These are phyloP conservation scores for Asterella californica DNA, from an alignment of 225 moss, liverwort and hornwort genomes.

Conservation along the genomic window DNA sequence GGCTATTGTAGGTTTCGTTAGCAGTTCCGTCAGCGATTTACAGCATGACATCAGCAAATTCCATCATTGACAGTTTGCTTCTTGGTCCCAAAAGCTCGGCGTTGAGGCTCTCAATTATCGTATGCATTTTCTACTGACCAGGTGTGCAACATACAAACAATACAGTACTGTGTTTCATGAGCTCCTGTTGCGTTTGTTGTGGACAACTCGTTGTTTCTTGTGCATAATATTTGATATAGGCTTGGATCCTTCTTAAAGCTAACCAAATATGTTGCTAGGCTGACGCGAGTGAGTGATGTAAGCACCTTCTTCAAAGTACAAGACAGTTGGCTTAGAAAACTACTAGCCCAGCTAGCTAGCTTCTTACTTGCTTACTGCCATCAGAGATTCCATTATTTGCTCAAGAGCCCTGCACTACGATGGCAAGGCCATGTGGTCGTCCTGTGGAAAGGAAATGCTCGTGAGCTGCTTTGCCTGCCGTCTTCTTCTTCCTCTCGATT, in stretches of 20 bases:
- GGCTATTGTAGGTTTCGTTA: background rate
- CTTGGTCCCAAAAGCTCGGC: background rate
- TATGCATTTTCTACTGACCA: background rate
- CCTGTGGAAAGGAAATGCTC: background rate
- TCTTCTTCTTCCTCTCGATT: background rate
- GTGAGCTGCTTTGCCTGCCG: background rate
- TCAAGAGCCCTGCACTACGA: background rate
- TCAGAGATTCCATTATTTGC: background rate
- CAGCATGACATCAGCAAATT: background rate
- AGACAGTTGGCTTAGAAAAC: background rate
- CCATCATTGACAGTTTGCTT: background rate
- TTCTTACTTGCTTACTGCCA: background rate
- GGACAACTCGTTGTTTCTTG: conserved; percentile 1
- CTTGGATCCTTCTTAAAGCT: background rate
- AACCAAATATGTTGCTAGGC: background rate
- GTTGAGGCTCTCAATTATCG: background rate
- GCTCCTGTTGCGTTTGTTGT: conserved; percentile 7
- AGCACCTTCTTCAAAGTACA: background rate
- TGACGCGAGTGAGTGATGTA: background rate
- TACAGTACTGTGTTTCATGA: background rate
- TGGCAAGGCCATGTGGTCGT: background rate
- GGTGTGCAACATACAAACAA: background rate
- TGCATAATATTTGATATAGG: background rate
- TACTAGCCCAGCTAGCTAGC: background rate
- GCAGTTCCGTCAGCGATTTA: background rate